Base-by-base conservation (phyloP, 225 moss, liverwort and hornwort genomes). In the Lunularia cruciata region DNA sequence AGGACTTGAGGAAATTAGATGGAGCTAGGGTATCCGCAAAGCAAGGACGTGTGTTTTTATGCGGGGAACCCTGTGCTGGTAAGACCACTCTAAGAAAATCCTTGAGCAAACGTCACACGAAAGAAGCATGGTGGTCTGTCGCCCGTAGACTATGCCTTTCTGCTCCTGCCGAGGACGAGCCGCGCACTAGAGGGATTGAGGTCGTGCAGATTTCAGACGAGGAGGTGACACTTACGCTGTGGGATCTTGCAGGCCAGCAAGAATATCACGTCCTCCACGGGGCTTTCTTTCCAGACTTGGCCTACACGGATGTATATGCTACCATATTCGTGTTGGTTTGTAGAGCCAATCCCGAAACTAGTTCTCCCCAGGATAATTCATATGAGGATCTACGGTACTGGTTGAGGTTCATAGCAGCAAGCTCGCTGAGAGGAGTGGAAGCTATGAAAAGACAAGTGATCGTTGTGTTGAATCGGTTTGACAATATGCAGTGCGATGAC, bases 221-320 rank as follows among this genome's bases (percentile, higher is more conserved):
- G 22, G 34, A 19, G 40, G 0, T 63, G 12, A 47, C 28, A 2
- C 47, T 65, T 20, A 65, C 12, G 10, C 18, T 65, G 2, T 65
- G 65, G 65, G 65, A 65, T 47, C n/a, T 65, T 1, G 47, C 47
- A 18, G 65, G 65, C 19, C 65, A 65, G 48, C 25, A 35, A 19
- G 65, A 65, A 18, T 38, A 47, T 11, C 65, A 38, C 32, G 65
- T 65, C 3, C 11, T 65, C 31, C 65, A 65, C 32, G 33, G 65
- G 30, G 18, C 36, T 0, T 65, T 65, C 48, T 45, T 65, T 2
- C 65, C 31, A 32, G 65, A 65, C 65, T 33, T 65, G 9, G 19
- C 27, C 32, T 28, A 47, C 10, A 31, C 65, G 4, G 30, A 32
- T 10, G 37, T 47, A 13, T 47, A 48, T 19, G 37, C 65, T 20